Evolutionary conservation across 78 protist species (phyloP).

Genomic region (Dictyostelium discoideum): DNA sequence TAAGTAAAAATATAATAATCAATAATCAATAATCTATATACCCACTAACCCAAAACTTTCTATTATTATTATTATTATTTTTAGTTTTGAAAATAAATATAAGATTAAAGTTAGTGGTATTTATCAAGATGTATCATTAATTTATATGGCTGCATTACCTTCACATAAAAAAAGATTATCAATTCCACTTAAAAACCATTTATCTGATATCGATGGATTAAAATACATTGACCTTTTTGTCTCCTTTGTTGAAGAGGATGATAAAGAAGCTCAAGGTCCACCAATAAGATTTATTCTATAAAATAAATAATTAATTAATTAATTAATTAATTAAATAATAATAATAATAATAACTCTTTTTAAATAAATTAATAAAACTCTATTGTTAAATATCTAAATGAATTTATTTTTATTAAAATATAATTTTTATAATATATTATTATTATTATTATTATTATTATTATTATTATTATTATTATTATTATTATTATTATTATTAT

Average conservation of each 20-base stretch:
- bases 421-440: too few species aligned
- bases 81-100: constrained; percentile 25
- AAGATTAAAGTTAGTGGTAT: constrained; percentile 69
- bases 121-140: constrained; percentile 48
- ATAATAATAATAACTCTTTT: neutral
- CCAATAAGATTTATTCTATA: constrained; percentile 47
- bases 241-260: constrained; percentile 15
- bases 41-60: too few species aligned
- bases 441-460: too few species aligned
- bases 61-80: neutral
- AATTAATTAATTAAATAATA: too few species aligned
- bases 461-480: too few species aligned
- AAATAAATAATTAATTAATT: neutral
- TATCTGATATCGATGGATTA: neutral
- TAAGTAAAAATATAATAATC: neutral
- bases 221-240: constrained; percentile 66
- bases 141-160: constrained; percentile 66
- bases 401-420: neutral
- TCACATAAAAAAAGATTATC: constrained; percentile 71
- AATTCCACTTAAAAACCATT: neutral
- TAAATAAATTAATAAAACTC: neutral
- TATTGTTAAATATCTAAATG: neutral
- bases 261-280: constrained; percentile 59
- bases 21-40: too few species aligned
- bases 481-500: too few species aligned